Conservation (phyloP, 805 yeast genomes). For the Saccharomycopsis sp. region DNA sequence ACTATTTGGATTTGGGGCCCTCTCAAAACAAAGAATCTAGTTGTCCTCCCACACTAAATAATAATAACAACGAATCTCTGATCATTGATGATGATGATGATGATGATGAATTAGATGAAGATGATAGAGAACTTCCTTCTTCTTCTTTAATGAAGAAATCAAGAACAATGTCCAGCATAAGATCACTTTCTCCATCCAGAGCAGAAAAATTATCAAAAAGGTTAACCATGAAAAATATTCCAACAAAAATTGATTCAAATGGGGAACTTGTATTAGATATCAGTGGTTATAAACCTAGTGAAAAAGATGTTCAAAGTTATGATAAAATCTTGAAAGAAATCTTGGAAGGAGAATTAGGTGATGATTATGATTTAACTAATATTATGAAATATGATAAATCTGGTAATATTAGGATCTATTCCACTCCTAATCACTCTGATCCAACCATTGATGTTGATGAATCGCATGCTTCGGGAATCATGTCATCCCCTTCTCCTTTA, state of each 20-base stretch:
- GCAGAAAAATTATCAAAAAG: conserved; percentile 55
- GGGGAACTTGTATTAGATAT: conserved; percentile 89
- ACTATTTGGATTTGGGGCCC: conserved; percentile 19
- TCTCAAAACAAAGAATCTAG: too few species aligned
- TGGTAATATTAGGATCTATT: conserved; percentile 52
- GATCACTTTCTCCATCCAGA: conserved; percentile 22
- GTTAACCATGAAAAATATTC: conserved; percentile 65
- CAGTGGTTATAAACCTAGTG: conserved; percentile 91
- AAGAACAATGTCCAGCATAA: conserved; percentile 15
- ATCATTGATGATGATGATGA: neutral
- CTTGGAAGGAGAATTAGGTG: conserved; percentile 65
- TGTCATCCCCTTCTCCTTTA: neutral
- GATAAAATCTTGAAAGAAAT: conserved; percentile 68
- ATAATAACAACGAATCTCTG: neutral
- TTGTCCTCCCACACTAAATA: neutral
- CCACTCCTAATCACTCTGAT: conserved; percentile 20
- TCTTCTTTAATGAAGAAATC: neutral
- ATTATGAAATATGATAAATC: conserved; percentile 48
- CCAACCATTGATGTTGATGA: conserved; percentile 4
- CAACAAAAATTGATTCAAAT: conserved; percentile 75
- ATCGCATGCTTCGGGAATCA: conserved; percentile 12
- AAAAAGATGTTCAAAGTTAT: conserved; percentile 62
- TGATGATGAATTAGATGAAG: neutral
- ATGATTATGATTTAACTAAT: conserved; percentile 34
- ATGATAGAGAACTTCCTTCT: neutral